phyloP scores from a whole-genome alignment of 805 yeast genomes.

The Metschnikowia peoriensis region DNA sequence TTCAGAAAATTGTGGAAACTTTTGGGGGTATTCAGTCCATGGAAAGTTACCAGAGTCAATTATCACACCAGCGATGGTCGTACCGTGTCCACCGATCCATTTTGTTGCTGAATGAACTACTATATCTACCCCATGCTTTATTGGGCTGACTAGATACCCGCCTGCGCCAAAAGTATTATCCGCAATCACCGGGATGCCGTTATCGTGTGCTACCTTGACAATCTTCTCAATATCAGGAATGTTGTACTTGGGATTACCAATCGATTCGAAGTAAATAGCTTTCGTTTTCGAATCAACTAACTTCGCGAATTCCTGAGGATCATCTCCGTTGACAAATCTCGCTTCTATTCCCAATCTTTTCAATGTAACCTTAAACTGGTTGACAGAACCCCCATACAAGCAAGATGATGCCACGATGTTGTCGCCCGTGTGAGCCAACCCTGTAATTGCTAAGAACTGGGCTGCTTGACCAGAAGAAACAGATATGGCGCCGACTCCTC shows the following conservation, averaged over 20 bases:
- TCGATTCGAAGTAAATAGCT: conserved; percentile 84
- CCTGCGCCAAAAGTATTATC: conserved; percentile 98
- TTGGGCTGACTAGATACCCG: conserved; percentile 80
- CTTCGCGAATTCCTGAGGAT: conserved; percentile 67
- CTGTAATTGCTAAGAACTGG: conserved; percentile 78
- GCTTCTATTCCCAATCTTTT: conserved; percentile 84
- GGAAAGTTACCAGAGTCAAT: conserved; percentile 92
- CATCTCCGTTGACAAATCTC: conserved; percentile 82
- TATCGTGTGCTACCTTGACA: conserved; percentile 72
- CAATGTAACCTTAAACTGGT: conserved; percentile 90
- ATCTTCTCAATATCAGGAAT: conserved; percentile 87
- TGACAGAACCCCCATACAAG: conserved; percentile 95
- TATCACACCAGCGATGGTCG: conserved; percentile 88
- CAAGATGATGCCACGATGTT: conserved; percentile 83
- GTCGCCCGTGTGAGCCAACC: conserved; percentile 84
- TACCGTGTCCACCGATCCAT: conserved; percentile 98
- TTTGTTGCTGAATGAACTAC: conserved; percentile 94
- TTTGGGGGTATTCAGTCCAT: conserved; percentile 80
- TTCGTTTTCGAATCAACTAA: conserved; percentile 81
- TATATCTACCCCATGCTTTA: conserved; percentile 88
- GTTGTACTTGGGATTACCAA: conserved; percentile 91
- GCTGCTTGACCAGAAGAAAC: conserved; percentile 97
- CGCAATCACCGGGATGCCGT: conserved; percentile 87
- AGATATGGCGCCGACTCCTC: conserved; percentile 88
- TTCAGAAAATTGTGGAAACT: conserved; percentile 85